A percentile compares a stretch with the other conserved stretches of the same genome.
These are phyloP conservation scores for Albugo laibachii DNA, from an alignment of 352 stramenopile genomes.

Conservation along the genomic window DNA sequence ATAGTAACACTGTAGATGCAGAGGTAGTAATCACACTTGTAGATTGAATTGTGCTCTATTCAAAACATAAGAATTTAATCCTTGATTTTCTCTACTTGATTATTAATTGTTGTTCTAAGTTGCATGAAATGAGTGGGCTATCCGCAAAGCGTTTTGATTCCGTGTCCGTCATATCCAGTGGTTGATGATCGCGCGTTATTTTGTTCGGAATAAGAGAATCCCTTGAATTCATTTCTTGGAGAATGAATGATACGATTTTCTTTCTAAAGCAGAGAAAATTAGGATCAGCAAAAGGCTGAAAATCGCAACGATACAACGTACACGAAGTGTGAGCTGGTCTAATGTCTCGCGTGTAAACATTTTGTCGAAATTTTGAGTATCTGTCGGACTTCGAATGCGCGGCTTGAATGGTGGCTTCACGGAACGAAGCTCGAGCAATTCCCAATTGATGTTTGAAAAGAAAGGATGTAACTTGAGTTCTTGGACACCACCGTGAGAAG, in stretches of 20 bases:
- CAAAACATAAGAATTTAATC: no score
- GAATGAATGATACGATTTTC: slow-evolving; percentile 49
- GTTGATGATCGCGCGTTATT: not conserved
- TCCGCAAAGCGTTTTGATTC: no score
- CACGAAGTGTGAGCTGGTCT: slow-evolving; percentile 49
- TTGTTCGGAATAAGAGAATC: slow-evolving; percentile 57
- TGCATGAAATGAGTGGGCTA: no score
- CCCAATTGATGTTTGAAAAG: slow-evolving; percentile 66
- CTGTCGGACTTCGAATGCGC: slow-evolving; percentile 46
- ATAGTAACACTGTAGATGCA: no score
- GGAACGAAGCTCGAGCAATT: slow-evolving; percentile 31
- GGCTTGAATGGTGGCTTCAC: slow-evolving; percentile 78
- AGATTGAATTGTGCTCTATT: no score
- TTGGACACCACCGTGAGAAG: slow-evolving; percentile 25
- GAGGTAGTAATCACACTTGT: no score
- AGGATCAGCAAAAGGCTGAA: not conserved
- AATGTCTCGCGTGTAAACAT: slow-evolving; percentile 72
- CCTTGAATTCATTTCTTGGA: slow-evolving; percentile 72
- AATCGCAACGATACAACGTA: slow-evolving; percentile 3
- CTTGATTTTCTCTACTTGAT: no score
- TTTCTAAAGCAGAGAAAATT: slow-evolving; percentile 21
- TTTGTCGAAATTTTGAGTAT: slow-evolving; percentile 80
- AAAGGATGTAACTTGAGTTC: slow-evolving; percentile 71
- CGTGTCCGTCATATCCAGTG: no score
- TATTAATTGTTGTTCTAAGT: no score